phyloP scores from a whole-genome alignment of 148 eudicot genomes.

The Chenopodium suecicum region DNA sequence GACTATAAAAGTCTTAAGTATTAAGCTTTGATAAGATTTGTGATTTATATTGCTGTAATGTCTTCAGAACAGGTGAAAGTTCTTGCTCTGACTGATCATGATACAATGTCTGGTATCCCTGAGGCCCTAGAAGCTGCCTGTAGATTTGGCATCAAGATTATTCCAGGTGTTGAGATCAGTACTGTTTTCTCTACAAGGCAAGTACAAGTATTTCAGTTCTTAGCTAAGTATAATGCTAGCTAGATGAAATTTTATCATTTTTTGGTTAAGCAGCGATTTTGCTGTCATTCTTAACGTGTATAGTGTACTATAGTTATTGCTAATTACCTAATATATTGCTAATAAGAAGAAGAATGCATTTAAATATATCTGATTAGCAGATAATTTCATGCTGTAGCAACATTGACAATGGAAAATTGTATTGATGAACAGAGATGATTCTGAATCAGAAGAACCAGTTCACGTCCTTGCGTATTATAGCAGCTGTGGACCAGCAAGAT shows the following conservation, averaged over 20 bases:
- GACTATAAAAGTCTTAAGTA: not conserved
- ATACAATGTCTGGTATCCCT: slow-evolving; percentile 91
- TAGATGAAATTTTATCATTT: not conserved
- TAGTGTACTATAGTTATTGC: not conserved
- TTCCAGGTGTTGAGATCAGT: slow-evolving; percentile 97
- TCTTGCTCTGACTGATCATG: slow-evolving; percentile 94
- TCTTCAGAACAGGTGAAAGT: slow-evolving; percentile 95
- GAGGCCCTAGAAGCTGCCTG: slow-evolving; percentile 85
- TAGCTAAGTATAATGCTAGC: not conserved
- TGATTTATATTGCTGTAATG: slow-evolving; percentile 32
- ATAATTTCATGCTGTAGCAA: slow-evolving; percentile 3
- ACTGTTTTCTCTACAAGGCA: slow-evolving; percentile 70
- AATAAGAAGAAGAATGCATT: not conserved
- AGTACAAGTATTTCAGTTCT: slow-evolving; percentile 22
- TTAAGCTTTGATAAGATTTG: slow-evolving; percentile 24
- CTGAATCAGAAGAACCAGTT: slow-evolving; percentile 85
- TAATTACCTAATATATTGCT: not conserved
- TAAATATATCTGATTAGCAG: not conserved
- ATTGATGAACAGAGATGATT: slow-evolving; percentile 47
- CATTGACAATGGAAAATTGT: slow-evolving; percentile 3
- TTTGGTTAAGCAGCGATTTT: not conserved
- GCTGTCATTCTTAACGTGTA: not conserved
- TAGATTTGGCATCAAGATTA: slow-evolving; percentile 80
- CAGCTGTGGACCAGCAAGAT: slow-evolving; percentile 74
- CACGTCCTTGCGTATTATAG: slow-evolving; percentile 95